Evolutionary conservation across 805 yeast genomes (phyloP).

Genomic region (Candida berthetii): DNA sequence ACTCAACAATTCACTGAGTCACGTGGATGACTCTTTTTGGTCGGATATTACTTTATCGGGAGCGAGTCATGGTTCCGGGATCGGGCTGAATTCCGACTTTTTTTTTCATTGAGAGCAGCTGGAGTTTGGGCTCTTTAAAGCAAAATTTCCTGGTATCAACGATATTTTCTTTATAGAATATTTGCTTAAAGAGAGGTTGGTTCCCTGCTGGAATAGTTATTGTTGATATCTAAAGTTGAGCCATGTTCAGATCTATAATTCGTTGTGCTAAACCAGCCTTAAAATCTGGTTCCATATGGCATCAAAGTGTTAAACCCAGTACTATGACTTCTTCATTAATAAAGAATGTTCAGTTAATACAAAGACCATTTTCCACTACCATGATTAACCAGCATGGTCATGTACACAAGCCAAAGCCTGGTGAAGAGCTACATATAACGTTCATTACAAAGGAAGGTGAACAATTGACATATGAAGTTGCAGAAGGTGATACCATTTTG

Average conservation of each 20-base stretch:
- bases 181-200: too few relatives aligned
- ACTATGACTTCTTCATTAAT: too few relatives aligned
- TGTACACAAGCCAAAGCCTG: slow-evolving; percentile 83
- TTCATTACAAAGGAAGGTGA: slow-evolving; percentile 89
- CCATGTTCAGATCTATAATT: neutral
- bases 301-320: neutral
- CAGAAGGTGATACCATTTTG: slow-evolving; percentile 85
- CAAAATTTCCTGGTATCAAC: neutral
- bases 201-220: too few relatives aligned
- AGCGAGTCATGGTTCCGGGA: too few relatives aligned
- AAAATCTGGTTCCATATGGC: neutral
- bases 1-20: too few relatives aligned
- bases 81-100: neutral
- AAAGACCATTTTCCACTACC: slow-evolving; percentile 23
- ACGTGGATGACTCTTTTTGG: too few relatives aligned
- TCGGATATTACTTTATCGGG: too few relatives aligned
- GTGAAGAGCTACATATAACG: slow-evolving; percentile 84
- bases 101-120: neutral
- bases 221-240: too few relatives aligned
- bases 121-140: neutral
- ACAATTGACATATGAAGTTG: slow-evolving; percentile 76
- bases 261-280: neutral
- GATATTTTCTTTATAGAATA: neutral
- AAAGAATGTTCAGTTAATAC: neutral
- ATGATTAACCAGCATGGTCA: slow-evolving; percentile 60